phyloP scores from a whole-genome alignment of 75 land plant species.

The Cupressus sempervirens region DNA sequence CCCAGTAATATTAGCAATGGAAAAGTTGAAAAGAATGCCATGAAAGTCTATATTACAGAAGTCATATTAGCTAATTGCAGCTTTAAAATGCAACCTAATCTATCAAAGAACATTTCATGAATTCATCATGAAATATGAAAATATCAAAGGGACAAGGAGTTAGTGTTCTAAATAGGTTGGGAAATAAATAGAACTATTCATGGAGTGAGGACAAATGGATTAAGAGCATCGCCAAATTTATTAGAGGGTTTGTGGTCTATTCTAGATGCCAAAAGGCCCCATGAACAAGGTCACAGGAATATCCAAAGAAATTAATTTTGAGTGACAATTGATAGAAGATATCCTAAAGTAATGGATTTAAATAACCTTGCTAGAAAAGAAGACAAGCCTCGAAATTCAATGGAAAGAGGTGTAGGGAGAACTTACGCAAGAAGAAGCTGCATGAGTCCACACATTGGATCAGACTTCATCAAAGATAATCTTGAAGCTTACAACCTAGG shows the following conservation, averaged over 20 bases:
- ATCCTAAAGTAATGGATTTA: constrained; percentile 10
- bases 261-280: constrained; percentile 21
- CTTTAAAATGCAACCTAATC: too few relatives aligned
- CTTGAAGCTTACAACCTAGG: constrained; percentile 53
- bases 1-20: too few relatives aligned
- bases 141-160: too few relatives aligned
- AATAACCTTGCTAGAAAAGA: constrained; percentile 12
- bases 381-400: constrained; percentile 22
- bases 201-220: constrained; percentile 22
- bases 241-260: constrained; percentile 19
- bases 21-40: too few relatives aligned
- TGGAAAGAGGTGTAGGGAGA: too few relatives aligned
- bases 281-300: constrained; percentile 40
- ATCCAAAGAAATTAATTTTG: constrained; percentile 51
- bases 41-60: too few relatives aligned
- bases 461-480: constrained; percentile 13
- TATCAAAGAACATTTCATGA: too few relatives aligned
- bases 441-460: background rate
- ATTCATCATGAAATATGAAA: too few relatives aligned
- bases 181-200: constrained; percentile 29
- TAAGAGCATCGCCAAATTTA: constrained; percentile 16
- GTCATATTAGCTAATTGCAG: too few relatives aligned
- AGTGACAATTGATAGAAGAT: constrained; percentile 31
- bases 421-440: too few relatives aligned
- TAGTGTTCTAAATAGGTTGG: too few relatives aligned